Base-by-base conservation (phyloP, 306 rosid species). In the Cucumis cinereus region DNA sequence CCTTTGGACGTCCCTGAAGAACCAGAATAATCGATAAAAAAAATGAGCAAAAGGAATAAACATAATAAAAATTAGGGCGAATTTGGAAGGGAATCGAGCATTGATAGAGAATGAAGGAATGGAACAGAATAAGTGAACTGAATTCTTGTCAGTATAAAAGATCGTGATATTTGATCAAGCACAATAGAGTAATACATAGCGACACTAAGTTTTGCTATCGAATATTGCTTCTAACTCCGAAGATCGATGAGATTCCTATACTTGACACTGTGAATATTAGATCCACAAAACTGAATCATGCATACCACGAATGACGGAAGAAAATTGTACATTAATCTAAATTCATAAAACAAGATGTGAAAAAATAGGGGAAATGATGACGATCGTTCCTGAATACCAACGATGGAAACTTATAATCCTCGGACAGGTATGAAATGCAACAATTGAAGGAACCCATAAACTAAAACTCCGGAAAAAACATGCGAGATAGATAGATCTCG, bases 1-100 rank as follows among this genome's bases (percentile, higher is more conserved):
- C 98, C 83, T 93, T 93, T 35, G 98, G 98, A 63, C 98, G 97
- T 35, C 98, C 98, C 98, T 93, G 87, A 56, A 88, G 12, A 53
- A 45, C 12, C 22, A 45, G 8, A 8, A 43, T 7, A 45, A 69
- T 45, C 56, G 12, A 69, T 43, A 24, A 14, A 10, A 10, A 23
- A 43, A 23, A 20, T 38, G 38, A 69, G 36, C 20, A 14, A 45
- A 43, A 14, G 57, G 28, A 71, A 4, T 49, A 41, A 26, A 22
- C 73, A 68, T 16, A 49, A 49, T 14, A 6, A 4, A 69, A 69
- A 45, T 14, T 8, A 19, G 6, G 11, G n/a, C n/a, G 7, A 40
- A 41, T 67, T 67, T 20, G 36, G 28, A 69, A 47, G 4, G 20
- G 16, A 17, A 20, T 23, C n/a, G 6, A 40, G 15, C 19, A 67